phyloP scores from a whole-genome alignment of 2,329 filamentous ascomycete genomes.

The Pestalotiopsis sp. region DNA sequence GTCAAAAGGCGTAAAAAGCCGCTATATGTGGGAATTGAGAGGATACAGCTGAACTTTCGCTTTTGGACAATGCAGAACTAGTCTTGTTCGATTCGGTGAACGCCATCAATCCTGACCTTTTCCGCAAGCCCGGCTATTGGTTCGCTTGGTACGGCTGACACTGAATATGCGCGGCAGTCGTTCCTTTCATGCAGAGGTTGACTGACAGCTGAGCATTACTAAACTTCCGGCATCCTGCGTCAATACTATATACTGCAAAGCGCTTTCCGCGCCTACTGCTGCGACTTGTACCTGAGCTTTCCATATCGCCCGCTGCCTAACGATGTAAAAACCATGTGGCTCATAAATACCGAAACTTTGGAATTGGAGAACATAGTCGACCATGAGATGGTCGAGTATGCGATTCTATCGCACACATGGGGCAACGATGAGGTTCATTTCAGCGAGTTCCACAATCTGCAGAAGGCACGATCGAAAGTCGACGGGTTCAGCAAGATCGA shows the following conservation, averaged over 20 bases:
- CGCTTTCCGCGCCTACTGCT: no score
- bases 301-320: neutral
- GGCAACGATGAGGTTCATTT: constrained; percentile 31
- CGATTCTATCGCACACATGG: constrained; percentile 41
- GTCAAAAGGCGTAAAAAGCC: neutral
- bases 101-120: neutral
- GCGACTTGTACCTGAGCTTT: no score
- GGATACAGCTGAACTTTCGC: neutral
- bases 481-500: constrained; percentile 20
- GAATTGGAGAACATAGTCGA: neutral
- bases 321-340: constrained; percentile 4
- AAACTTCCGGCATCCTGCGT: no score
- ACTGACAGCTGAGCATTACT: neutral
- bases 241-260: no score
- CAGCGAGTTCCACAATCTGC: constrained; percentile 22
- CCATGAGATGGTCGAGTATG: constrained; percentile 24
- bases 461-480: no score
- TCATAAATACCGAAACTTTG: constrained; percentile 9
- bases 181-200: neutral
- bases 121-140: neutral
- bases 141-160: neutral
- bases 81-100: neutral
- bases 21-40: neutral
- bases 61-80: neutral
- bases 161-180: neutral